These are phyloP conservation scores for Saccharomycopsis synnaedendra DNA, from an alignment of 805 yeast genomes.

Conservation along the genomic window DNA sequence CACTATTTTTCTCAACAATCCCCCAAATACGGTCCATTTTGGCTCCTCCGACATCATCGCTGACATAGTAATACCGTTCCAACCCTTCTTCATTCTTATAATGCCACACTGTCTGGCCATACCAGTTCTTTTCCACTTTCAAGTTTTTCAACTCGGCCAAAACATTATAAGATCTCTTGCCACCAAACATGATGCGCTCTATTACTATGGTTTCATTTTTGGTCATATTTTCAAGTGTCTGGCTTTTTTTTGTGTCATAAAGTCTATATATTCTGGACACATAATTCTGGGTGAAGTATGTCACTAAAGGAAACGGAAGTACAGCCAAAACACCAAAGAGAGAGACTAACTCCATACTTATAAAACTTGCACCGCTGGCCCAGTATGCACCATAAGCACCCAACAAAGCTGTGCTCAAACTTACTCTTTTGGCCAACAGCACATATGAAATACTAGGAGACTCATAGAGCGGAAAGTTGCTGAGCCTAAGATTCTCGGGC, in stretches of 20 bases:
- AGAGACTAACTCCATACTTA: conserved; percentile 36
- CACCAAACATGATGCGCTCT: conserved; percentile 58
- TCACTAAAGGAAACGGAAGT: conserved; percentile 46
- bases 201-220: conserved; percentile 53
- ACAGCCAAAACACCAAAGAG: conserved; percentile 31
- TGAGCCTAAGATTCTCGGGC: conserved; percentile 39
- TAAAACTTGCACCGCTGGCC: conserved; percentile 40
- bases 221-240: conserved; percentile 50
- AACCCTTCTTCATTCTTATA: conserved; percentile 21
- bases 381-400: conserved; percentile 57
- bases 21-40: conserved; percentile 84
- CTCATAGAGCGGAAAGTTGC: conserved; percentile 51
- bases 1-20: conserved; percentile 57
- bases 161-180: conserved; percentile 53
- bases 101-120: conserved; percentile 40
- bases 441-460: conserved; percentile 54
- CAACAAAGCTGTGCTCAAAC: conserved; percentile 47
- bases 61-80: conserved; percentile 32
- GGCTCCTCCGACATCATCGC: conserved; percentile 69
- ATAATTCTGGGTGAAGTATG: conserved; percentile 48
- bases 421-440: conserved; percentile 48
- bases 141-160: conserved; percentile 42
- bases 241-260: conserved; percentile 48
- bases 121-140: conserved; percentile 27
- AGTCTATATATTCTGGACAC: conserved; percentile 64